Percentiles rank a stretch among this genome's conserved stretches.
Evolutionary conservation across 2,329 filamentous ascomycete species (phyloP).

Genomic region (Nothopassalora personata): DNA sequence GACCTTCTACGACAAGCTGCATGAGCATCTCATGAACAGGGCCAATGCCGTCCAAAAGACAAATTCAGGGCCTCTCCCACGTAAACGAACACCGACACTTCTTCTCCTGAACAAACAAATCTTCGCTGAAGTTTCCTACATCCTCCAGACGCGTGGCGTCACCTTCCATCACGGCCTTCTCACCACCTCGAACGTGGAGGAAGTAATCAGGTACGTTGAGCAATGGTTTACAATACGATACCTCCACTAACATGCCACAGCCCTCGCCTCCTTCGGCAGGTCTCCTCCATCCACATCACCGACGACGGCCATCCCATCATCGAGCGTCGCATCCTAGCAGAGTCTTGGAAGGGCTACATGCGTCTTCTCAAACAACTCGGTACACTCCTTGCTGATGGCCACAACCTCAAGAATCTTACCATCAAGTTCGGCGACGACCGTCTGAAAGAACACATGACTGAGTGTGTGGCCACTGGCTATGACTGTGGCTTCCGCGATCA

Average conservation of each 20-base stretch:
- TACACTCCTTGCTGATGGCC: conserved; percentile 19
- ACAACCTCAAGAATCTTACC: conserved; percentile 28
- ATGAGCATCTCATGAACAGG: conserved; percentile 5
- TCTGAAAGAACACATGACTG: conserved; percentile 24
- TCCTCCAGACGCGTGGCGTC: conserved; percentile 21
- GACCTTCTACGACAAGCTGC: conserved; percentile 19
- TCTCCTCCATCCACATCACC: conserved; percentile 63
- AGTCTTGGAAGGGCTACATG: conserved; percentile 28
- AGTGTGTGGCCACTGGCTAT: conserved; percentile 17
- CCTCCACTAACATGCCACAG: neutral
- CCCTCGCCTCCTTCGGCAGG: conserved; percentile 20
- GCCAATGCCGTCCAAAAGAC: neutral
- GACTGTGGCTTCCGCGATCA: conserved; percentile 29
- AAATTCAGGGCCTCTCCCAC: conserved; percentile 1
- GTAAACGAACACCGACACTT: conserved; percentile 26
- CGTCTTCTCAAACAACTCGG: conserved; percentile 22
- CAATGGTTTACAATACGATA: too few relatives aligned
- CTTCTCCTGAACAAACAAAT: conserved; percentile 34
- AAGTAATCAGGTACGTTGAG: conserved; percentile 17
- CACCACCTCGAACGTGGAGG: conserved; percentile 4
- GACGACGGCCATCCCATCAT: conserved; percentile 76
- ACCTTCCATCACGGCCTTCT: conserved; percentile 29
- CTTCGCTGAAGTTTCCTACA: conserved; percentile 27
- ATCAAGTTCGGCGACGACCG: conserved; percentile 21
- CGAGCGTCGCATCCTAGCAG: conserved; percentile 11